A percentile compares a stretch with the other conserved stretches of the same genome.
phyloP scores from a whole-genome alignment of 2,329 filamentous ascomycete species.

The Zymoseptoria crescenta region DNA sequence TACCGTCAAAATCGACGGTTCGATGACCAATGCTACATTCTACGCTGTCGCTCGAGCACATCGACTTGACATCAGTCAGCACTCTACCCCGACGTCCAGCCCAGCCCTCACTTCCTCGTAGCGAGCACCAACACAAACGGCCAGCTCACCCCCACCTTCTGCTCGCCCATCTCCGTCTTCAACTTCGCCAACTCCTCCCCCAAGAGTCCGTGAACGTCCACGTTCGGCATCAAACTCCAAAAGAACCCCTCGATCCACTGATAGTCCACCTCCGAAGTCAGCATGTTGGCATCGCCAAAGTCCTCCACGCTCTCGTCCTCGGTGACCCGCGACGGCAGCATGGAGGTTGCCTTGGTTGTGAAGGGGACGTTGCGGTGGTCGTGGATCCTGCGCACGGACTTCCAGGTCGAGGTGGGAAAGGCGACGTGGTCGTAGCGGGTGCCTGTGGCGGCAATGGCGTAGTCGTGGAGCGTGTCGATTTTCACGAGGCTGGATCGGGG shows the following conservation, averaged over 20 bases:
- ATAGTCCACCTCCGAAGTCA: constrained; percentile 2
- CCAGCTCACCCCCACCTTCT: constrained; percentile 1
- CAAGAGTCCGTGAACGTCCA: not conserved
- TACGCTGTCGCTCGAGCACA: too few relatives aligned
- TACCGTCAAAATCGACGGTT: too few relatives aligned
- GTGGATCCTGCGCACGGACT: constrained; percentile 2
- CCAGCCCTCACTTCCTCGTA: not conserved
- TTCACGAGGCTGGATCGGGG: too few relatives aligned
- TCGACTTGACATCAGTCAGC: too few relatives aligned
- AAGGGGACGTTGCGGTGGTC: too few relatives aligned
- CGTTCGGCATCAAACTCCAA: not conserved
- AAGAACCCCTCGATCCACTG: constrained; percentile 4
- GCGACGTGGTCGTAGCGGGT: constrained; percentile 3
- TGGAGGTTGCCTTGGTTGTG: too few relatives aligned
- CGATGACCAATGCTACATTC: not conserved
- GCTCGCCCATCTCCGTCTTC: constrained; percentile 1
- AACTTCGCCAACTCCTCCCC: constrained; percentile 1
- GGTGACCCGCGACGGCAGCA: not conserved
- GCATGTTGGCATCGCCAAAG: not conserved
- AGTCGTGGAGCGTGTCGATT: not conserved
- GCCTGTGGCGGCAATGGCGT: not conserved
- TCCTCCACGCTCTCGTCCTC: not conserved
- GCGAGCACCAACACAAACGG: constrained; percentile 7
- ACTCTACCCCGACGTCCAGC: too few relatives aligned
- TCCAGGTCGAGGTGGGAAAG: constrained; percentile 1